Evolutionary conservation across 2,329 filamentous ascomycete species (phyloP).

Genomic region (Arthrobotrys sphaeroides): DNA sequence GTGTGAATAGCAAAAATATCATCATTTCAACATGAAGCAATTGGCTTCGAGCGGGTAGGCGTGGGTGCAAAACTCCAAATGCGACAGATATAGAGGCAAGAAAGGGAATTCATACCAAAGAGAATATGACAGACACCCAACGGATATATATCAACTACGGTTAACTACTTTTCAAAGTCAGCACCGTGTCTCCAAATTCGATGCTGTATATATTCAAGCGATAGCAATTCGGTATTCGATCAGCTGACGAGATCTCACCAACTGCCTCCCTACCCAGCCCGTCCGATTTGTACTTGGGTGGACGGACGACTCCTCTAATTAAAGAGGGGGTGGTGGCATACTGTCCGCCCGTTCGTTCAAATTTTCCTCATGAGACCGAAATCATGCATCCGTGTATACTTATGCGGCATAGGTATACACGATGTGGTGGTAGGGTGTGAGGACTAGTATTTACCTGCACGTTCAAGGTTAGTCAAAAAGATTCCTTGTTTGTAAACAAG

Average conservation of each 20-base stretch:
- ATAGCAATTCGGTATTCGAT: conserved; percentile 55
- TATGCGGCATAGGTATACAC: too few species aligned
- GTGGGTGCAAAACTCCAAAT: conserved; percentile 43
- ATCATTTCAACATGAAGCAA: conserved; percentile 59
- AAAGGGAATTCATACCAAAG: conserved; percentile 52
- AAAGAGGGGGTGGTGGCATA: conserved; percentile 60
- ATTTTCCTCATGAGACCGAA: conserved; percentile 61
- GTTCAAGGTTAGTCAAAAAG: conserved; percentile 54
- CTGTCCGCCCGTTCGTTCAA: conserved; percentile 65
- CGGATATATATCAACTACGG: neutral
- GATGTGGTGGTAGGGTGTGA: neutral
- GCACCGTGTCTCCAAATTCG: neutral
- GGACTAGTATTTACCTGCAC: conserved; percentile 58
- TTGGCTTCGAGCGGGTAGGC: conserved; percentile 54
- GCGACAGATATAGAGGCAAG: conserved; percentile 37
- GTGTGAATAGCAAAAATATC: conserved; percentile 62
- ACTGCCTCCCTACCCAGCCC: conserved; percentile 60
- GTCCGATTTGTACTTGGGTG: conserved; percentile 60
- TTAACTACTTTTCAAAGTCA: conserved; percentile 25
- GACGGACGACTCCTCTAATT: conserved; percentile 60
- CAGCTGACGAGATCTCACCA: conserved; percentile 65
- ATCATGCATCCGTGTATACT: too few species aligned
- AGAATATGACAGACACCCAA: conserved; percentile 28
- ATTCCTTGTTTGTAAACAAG: neutral
- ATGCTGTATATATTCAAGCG: conserved; percentile 53